These are phyloP conservation scores for Myxozyma mucilagina DNA, from an alignment of 805 yeast genomes.

Conservation along the genomic window DNA sequence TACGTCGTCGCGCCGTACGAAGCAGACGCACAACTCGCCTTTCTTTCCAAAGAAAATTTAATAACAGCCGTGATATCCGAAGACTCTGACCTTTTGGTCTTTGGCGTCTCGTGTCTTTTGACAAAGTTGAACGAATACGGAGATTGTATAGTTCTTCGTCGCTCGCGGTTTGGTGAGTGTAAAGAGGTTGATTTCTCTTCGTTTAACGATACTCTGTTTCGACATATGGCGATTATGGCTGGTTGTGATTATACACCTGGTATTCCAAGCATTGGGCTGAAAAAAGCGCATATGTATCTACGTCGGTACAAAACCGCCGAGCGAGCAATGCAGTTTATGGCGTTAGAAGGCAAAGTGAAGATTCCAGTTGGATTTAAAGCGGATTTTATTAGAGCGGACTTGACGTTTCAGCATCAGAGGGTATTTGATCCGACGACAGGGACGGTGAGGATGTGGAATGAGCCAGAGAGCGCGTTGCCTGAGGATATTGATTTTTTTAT, in stretches of 20 bases:
- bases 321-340: slow-evolving; percentile 55
- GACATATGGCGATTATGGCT: slow-evolving; percentile 80
- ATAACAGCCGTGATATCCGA: slow-evolving; percentile 89
- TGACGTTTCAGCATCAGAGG: slow-evolving; percentile 81
- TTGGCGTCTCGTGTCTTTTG: slow-evolving; percentile 75
- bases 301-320: slow-evolving; percentile 54
- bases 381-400: slow-evolving; percentile 65
- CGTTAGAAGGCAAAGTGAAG: slow-evolving; percentile 57
- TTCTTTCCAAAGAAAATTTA: slow-evolving; percentile 67
- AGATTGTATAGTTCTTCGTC: slow-evolving; percentile 66
- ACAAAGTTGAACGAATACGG: slow-evolving; percentile 77
- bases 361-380: slow-evolving; percentile 59
- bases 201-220: slow-evolving; percentile 57
- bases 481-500: slow-evolving; percentile 40
- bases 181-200: slow-evolving; percentile 51
- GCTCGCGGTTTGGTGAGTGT: slow-evolving; percentile 55
- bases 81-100: slow-evolving; percentile 87
- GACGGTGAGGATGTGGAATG: slow-evolving; percentile 58
- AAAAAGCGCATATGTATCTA: slow-evolving; percentile 67
- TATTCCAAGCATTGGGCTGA: slow-evolving; percentile 74
- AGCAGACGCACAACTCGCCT: slow-evolving; percentile 97
- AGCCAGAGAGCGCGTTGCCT: slow-evolving; percentile 45
- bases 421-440: slow-evolving; percentile 69
- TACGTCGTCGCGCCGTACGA: slow-evolving; percentile 96
- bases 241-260: slow-evolving; percentile 98